A percentile compares a stretch with the other conserved stretches of the same genome.
Conservation (phyloP, 2,329 filamentous ascomycete species). For the Talaromyces sp. region DNA sequence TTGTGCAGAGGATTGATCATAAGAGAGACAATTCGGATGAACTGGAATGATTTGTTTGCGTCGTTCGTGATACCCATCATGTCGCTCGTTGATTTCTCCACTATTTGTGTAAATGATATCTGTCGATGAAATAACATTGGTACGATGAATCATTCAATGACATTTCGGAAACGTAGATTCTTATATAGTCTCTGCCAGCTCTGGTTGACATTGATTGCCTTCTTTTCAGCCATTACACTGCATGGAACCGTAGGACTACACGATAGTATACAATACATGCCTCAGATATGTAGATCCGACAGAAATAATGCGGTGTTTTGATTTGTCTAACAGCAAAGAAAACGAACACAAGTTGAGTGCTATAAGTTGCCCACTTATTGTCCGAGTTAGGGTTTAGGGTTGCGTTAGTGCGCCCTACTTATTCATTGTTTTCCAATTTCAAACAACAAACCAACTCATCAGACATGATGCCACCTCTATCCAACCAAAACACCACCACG, state of each 20-base stretch:
- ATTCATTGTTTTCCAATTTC: background rate
- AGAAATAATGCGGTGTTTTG: no score
- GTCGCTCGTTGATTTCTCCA: background rate
- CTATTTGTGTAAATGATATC: background rate
- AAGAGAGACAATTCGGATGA: slow-evolving; percentile 15
- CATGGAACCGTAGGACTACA: background rate
- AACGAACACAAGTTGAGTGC: background rate
- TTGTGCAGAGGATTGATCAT: slow-evolving; percentile 22
- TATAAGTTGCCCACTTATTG: background rate
- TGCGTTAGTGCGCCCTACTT: background rate
- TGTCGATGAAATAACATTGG: background rate
- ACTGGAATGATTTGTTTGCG: slow-evolving; percentile 4
- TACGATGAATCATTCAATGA: background rate
- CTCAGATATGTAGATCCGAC: no score
- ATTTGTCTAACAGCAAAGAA: no score
- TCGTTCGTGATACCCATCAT: background rate
- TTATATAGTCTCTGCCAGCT: background rate
- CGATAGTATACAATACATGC: background rate
- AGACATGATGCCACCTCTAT: background rate
- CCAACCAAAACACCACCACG: background rate
- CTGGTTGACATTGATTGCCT: no score
- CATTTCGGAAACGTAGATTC: background rate
- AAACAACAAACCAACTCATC: background rate
- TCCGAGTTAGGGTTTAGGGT: background rate
- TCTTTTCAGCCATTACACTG: background rate